Evolutionary conservation across 129 eudicot species (phyloP), one percentile per base, ranked within the genome.

Genomic region (Chrysanthemum makinoi): DNA sequence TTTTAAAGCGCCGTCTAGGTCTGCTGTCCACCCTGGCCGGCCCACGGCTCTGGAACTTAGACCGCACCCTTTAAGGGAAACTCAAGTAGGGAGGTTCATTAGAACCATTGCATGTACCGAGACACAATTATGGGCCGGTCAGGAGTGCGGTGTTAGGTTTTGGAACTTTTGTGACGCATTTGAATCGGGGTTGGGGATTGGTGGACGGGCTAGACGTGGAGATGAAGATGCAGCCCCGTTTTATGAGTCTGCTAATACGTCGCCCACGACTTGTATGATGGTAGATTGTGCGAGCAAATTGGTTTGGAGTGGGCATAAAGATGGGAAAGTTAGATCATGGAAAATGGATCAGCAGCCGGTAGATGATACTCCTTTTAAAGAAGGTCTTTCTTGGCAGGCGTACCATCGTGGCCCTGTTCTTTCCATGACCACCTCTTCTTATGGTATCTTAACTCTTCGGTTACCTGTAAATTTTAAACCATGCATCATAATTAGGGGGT

Each of bases 301-400:
- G 83, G 89, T 95, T 19, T 90, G 97, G 99, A 90, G 94, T 67
- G 99, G 99, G 9, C 99, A 95, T 43, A 95, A 95, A 72, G 99
- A 95, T 80, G 99, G 99, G 6, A 95, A 84, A 62, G 77, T 95
- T 72, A 80, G 96, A 76, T 86, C 97, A 0, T 95, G 99, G 99
- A 88, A 68, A 72, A 95, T 84, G 94, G 97, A 90, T 67, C 96
- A 81, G 72, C 46, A 82, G 47, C 44, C 77, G 15, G 35, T 69
- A 10, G 87, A 79, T 65, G 96, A 84, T 35, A 16, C 62, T 5
- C 74, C 84, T 30, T 85, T 95, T 62, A 84, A 81, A 75, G 99
- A 95, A 81, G 87, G 97, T 3, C 86, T 95, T 17, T 80, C 91
- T 0, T 95, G 96, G 93, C 97, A 95, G 75, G 99, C 95, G 56